phyloP scores from a whole-genome alignment of 2,329 filamentous ascomycete genomes.

The Fusarium tjaetaba region DNA sequence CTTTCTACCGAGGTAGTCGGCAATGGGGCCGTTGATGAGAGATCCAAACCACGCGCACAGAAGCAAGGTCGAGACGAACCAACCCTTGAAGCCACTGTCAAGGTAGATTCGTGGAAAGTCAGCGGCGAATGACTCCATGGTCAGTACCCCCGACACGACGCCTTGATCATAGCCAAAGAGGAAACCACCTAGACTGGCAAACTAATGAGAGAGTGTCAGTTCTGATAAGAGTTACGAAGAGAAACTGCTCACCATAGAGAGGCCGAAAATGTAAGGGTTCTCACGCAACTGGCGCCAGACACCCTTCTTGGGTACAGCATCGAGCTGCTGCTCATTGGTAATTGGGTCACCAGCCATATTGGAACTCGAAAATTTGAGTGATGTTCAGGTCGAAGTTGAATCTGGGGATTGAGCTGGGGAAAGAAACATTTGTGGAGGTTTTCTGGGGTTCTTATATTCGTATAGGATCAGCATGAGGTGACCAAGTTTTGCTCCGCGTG shows the following conservation, averaged over 20 bases:
- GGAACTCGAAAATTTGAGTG: background rate
- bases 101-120: slow-evolving; percentile 47
- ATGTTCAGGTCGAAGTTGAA: too few relatives aligned
- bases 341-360: background rate
- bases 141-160: slow-evolving; percentile 51
- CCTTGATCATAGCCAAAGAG: slow-evolving; percentile 54
- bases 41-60: slow-evolving; percentile 60
- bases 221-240: fast-evolving
- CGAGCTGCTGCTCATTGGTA: background rate
- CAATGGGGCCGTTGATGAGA: slow-evolving; percentile 52
- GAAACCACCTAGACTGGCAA: slow-evolving; percentile 51
- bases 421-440: background rate
- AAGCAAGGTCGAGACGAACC: slow-evolving; percentile 61
- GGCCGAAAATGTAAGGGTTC: background rate
- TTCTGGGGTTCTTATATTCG: background rate
- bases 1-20: slow-evolving; percentile 47
- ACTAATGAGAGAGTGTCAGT: background rate
- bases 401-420: background rate
- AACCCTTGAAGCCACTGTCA: slow-evolving; percentile 50
- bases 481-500: background rate
- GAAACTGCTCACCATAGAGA: background rate
- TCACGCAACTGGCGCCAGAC: background rate
- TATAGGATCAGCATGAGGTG: background rate
- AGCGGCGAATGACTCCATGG: slow-evolving; percentile 48
- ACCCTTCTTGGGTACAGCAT: background rate